Evolutionary conservation across 2,329 filamentous ascomycete genomes (phyloP).

Genomic region (Aciculosporium take): DNA sequence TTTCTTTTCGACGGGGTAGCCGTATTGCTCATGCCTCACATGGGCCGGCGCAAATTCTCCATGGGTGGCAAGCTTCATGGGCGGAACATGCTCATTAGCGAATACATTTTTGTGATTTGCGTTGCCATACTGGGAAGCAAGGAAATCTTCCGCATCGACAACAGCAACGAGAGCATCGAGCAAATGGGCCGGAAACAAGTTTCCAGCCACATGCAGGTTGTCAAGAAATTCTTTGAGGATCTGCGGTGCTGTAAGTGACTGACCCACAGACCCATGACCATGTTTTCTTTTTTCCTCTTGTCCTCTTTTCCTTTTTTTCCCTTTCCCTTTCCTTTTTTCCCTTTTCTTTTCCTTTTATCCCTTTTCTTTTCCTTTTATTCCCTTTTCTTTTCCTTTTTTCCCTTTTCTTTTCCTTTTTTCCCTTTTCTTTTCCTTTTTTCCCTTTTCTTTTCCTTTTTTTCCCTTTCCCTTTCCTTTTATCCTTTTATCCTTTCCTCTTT

Average conservation of each 20-base stretch:
- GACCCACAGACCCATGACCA: neutral
- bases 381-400: neutral
- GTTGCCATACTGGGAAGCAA: conserved; percentile 25
- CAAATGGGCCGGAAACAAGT: conserved; percentile 48
- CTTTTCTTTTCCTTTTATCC: neutral
- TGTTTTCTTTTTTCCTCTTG: neutral
- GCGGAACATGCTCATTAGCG: conserved; percentile 55
- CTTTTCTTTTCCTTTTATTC: neutral
- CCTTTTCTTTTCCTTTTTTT: too few relatives aligned
- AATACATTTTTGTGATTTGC: conserved; percentile 42
- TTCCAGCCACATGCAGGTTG: conserved; percentile 56
- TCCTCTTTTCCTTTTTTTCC: neutral
- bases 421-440: neutral
- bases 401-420: neutral
- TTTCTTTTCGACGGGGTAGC: conserved; percentile 20
- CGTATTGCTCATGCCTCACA: conserved; percentile 48
- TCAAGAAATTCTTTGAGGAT: conserved; percentile 51
- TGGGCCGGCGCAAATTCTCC: conserved; percentile 52
- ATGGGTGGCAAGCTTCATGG: conserved; percentile 50
- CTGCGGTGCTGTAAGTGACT: conserved; percentile 45
- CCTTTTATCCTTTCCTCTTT: too few relatives aligned
- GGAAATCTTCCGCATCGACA: conserved; percentile 28
- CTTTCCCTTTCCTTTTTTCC: too few relatives aligned
- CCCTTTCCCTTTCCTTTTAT: too few relatives aligned
- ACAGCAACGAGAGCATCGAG: conserved; percentile 28